Evolutionary conservation across 768 basidiomycete genomes (phyloP).

Genomic region (Inosperma sp.): DNA sequence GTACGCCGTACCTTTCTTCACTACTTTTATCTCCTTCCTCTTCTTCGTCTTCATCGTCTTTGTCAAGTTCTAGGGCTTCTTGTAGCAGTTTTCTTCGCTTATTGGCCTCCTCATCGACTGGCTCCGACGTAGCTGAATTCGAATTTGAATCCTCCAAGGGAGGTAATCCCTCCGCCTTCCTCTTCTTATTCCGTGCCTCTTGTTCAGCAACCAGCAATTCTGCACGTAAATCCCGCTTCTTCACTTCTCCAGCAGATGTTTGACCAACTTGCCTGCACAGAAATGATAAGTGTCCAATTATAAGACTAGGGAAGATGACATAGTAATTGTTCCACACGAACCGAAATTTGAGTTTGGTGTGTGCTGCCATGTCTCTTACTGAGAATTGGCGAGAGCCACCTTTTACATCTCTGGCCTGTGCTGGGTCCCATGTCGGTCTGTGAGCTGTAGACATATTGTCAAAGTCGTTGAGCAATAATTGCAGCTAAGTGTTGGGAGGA

Average conservation of each 20-base stretch:
- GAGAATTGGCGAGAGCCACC: conserved; percentile 91
- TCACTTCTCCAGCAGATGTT: conserved; percentile 72
- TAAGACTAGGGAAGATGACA: neutral
- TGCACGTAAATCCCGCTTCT: conserved; percentile 71
- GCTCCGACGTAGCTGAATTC: conserved; percentile 18
- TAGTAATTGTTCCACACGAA: conserved; percentile 24
- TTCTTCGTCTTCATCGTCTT: conserved; percentile 81
- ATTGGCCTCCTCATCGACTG: conserved; percentile 52
- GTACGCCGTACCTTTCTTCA: conserved; percentile 34
- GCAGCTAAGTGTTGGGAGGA: neutral
- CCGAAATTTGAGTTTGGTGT: conserved; percentile 99
- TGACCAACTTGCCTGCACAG: conserved; percentile 88
- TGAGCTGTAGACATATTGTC: conserved; percentile 80
- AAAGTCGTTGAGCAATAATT: neutral
- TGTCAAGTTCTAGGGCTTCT: conserved; percentile 82
- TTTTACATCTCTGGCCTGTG: conserved; percentile 88
- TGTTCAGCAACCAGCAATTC: conserved; percentile 84
- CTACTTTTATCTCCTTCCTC: conserved; percentile 42
- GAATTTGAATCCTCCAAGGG: conserved; percentile 36
- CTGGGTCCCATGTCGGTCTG: conserved; percentile 96
- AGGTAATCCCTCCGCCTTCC: conserved; percentile 79
- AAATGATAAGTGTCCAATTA: neutral
- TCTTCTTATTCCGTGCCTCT: conserved; percentile 85
- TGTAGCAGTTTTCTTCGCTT: conserved; percentile 87
- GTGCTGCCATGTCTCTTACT: conserved; percentile 87